Base-by-base conservation (phyloP, 495 filamentous ascomycete species). In the Penicillium angulare region DNA sequence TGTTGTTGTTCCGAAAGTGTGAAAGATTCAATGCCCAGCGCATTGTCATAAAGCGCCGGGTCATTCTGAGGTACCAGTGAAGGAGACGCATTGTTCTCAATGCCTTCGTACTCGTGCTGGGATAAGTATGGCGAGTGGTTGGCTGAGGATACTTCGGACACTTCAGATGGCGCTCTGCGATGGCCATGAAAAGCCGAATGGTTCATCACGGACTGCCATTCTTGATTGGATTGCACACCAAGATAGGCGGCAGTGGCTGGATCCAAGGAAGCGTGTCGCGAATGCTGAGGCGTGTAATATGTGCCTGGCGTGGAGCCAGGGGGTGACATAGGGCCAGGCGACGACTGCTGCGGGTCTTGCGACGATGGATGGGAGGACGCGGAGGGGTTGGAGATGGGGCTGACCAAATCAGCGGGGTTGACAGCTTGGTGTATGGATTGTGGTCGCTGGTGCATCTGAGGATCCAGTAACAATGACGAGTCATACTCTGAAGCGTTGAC, bases 91-190 rank as follows among this genome's bases (percentile, higher is more conserved):
- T 79, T 81, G 39, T 86, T 85, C 40, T 90, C 86, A 44, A 80
- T 70, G 7, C 74, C 71, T 12, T 97, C 92, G 61, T 92, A 83
- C 45, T 97, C 93, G 44, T 85, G 78, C 61, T 88, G 89, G 21
- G 79, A 79, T 41, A 96, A 63, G 60, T 83, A 89, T 38, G 93
- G 93, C 16, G 92, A 97, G 24, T 84, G 83, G 1, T 82, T 86
- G 16, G 90, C 95, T 13, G 88, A 92, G 3, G 85, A 88, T 6
- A 88, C 79, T 57, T 97, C 93, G 5, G 92, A 97, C 57, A 87
- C 88, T 63, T 97, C 93, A 6, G 92, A 97, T 1, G 92, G 88
- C 29, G 86, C 82, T 61, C 90, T 80, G 47, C 91, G 82, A 65
- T 97, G 91, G 5, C 74, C 72, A 47, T 86, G 82, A 59, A 95